Evolutionary conservation across 2,329 filamentous ascomycete genomes (phyloP).

Genomic region (Sclerotinia trifoliorum): DNA sequence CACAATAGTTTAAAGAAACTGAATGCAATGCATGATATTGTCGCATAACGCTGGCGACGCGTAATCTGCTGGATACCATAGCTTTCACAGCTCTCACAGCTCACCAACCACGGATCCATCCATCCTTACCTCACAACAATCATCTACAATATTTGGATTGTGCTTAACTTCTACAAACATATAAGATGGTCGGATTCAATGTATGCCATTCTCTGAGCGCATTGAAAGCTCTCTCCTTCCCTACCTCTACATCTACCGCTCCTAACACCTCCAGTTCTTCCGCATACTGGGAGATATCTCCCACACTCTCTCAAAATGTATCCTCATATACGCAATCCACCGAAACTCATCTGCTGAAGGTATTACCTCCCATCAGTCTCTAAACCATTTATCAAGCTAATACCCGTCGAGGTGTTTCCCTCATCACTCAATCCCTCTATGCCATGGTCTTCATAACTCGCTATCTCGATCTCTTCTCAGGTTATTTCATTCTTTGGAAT

Average conservation of each 20-base stretch:
- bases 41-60: constrained; percentile 21
- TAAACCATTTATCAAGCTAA: background rate
- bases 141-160: background rate
- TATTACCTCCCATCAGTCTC: background rate
- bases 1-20: background rate
- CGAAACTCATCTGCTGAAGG: constrained; percentile 85
- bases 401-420: constrained; percentile 57
- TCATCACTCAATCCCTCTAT: constrained; percentile 89
- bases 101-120: background rate
- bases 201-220: constrained; percentile 25
- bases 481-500: constrained; percentile 61
- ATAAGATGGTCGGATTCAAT: constrained; percentile 32
- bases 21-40: background rate
- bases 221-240: background rate
- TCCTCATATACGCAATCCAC: constrained; percentile 88
- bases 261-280: constrained; percentile 48
- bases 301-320: constrained; percentile 82
- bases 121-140: background rate
- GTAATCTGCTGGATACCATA: constrained; percentile 16
- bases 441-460: constrained; percentile 79
- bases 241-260: background rate
- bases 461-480: constrained; percentile 76
- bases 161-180: background rate
- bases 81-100: background rate
- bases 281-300: constrained; percentile 80